These are phyloP conservation scores for Mortierella sp. DNA, from an alignment of 371 early-diverging fungal species.

Conservation along the genomic window DNA sequence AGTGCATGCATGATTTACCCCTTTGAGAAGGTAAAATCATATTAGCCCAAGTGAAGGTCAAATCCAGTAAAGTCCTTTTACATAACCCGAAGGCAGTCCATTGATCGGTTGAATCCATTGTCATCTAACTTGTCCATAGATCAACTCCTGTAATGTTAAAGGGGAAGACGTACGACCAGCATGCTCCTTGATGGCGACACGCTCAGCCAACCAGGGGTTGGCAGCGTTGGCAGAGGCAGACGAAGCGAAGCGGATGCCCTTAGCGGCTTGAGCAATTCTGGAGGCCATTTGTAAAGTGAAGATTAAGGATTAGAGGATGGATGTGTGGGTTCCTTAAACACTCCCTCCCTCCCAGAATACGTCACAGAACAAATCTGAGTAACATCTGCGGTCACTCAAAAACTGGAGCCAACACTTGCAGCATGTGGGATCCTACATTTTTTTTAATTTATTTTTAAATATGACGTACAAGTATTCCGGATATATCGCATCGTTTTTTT, in stretches of 20 bases:
- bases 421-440: too few species aligned
- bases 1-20: not conserved
- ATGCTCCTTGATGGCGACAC: slow-evolving; percentile 52
- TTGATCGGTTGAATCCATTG: not conserved
- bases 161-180: slow-evolving; percentile 46
- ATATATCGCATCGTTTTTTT: not conserved
- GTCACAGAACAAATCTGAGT: too few species aligned
- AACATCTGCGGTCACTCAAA: too few species aligned
- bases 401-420: too few species aligned
- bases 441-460: too few species aligned
- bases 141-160: not conserved
- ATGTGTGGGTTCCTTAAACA: too few species aligned
- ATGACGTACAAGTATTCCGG: slow-evolving; percentile 7
- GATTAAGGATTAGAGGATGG: slow-evolving; percentile 1
- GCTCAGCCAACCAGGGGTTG: slow-evolving; percentile 57
- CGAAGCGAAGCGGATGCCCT: slow-evolving; percentile 55
- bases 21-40: too few species aligned
- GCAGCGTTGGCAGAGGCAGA: slow-evolving; percentile 24
- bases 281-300: slow-evolving; percentile 33
- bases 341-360: too few species aligned
- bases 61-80: not conserved
- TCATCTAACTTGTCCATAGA: too few species aligned
- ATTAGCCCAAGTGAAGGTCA: not conserved
- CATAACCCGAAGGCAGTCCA: too few species aligned
- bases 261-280: slow-evolving; percentile 51